These are phyloP conservation scores for Penicillium frequentans DNA, from an alignment of 2,329 filamentous ascomycete genomes.

Conservation along the genomic window DNA sequence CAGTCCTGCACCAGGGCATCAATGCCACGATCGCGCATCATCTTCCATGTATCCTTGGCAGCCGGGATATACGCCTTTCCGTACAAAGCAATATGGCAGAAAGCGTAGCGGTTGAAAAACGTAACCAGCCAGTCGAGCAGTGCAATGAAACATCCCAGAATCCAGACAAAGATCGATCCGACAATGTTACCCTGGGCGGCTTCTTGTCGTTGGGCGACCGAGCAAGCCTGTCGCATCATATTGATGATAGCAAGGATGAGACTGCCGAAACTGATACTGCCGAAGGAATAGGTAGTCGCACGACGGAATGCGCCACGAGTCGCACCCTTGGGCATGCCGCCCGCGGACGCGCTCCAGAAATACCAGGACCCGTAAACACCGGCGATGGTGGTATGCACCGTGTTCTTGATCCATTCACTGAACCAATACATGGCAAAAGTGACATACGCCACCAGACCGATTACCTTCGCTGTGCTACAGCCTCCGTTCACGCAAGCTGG, in stretches of 20 bases:
- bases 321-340: constrained; percentile 70
- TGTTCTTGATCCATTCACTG: constrained; percentile 90
- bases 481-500: constrained; percentile 58
- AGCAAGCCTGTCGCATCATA: constrained; percentile 77
- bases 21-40: constrained; percentile 90
- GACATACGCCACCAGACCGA: constrained; percentile 79
- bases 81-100: constrained; percentile 89
- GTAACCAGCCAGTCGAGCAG: constrained; percentile 82
- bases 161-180: constrained; percentile 67
- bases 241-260: constrained; percentile 86
- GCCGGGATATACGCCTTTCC: constrained; percentile 84
- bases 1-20: constrained; percentile 90
- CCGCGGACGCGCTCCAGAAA: constrained; percentile 65
- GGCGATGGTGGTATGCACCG: constrained; percentile 81
- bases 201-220: constrained; percentile 68
- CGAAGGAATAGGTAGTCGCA: constrained; percentile 86
- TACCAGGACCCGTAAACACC: constrained; percentile 95
- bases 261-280: constrained; percentile 84
- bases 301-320: constrained; percentile 82
- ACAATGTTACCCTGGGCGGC: constrained; percentile 68
- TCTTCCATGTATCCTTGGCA: constrained; percentile 84
- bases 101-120: constrained; percentile 90
- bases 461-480: constrained; percentile 75
- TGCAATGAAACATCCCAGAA: constrained; percentile 73
- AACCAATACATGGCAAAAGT: constrained; percentile 96